Conservation (phyloP, 1,139 yeast genomes). For the Insectozyma bohioensis region DNA sequence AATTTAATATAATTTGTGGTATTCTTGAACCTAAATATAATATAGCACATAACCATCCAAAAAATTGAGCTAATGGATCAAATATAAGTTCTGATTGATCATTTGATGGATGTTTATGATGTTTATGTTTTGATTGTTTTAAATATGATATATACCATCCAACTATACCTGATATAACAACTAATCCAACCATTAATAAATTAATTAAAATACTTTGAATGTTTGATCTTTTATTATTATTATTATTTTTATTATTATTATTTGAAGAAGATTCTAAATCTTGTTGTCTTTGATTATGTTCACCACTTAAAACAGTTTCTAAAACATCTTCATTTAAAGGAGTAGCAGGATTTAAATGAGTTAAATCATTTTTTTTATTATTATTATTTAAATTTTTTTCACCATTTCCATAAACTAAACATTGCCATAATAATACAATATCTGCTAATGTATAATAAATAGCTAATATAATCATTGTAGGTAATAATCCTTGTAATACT, state of each 20-base stretch:
- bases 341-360: slow-evolving; percentile 86
- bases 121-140: slow-evolving; percentile 23
- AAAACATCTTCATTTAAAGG: slow-evolving; percentile 73
- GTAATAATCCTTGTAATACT: slow-evolving; percentile 79
- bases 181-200: slow-evolving; percentile 63
- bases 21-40: slow-evolving; percentile 84
- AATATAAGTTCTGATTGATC: slow-evolving; percentile 47
- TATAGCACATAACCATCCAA: slow-evolving; percentile 90
- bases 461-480: slow-evolving; percentile 90
- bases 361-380: slow-evolving; percentile 51
- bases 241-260: slow-evolving; percentile 4
- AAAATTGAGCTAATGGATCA: slow-evolving; percentile 78
- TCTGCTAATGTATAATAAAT: slow-evolving; percentile 92
- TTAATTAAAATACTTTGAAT: slow-evolving; percentile 45
- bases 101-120: slow-evolving; percentile 1
- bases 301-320: slow-evolving; percentile 52
- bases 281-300: slow-evolving; percentile 13
- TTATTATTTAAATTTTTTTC: slow-evolving; percentile 20
- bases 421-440: slow-evolving; percentile 75
- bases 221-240: slow-evolving; percentile 17
- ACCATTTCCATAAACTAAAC: slow-evolving; percentile 67
- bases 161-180: slow-evolving; percentile 72
- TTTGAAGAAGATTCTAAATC: slow-evolving; percentile 2
- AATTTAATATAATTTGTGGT: slow-evolving; percentile 86
- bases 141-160: slow-evolving; percentile 79